phyloP scores from a whole-genome alignment of 129 eudicot species.

The Arctium minus region DNA sequence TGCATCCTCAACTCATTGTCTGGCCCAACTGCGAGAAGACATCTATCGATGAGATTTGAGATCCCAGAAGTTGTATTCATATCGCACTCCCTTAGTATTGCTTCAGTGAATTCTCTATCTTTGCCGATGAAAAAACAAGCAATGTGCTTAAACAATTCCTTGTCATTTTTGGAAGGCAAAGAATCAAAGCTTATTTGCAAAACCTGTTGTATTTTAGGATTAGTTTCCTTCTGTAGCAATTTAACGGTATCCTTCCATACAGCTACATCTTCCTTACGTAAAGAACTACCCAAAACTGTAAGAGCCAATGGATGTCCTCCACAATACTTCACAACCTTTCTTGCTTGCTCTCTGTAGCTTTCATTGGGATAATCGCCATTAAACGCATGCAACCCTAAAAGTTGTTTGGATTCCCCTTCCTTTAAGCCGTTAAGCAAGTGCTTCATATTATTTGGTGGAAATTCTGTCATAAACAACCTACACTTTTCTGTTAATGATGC shows the following conservation, averaged over 20 bases:
- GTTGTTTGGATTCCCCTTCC: background rate
- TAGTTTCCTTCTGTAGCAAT: too few relatives aligned
- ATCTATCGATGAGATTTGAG: slow-evolving; percentile 17
- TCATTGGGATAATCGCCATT: too few relatives aligned
- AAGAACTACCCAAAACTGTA: too few relatives aligned
- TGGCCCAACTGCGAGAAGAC: background rate
- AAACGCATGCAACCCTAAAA: background rate
- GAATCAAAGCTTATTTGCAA: too few relatives aligned
- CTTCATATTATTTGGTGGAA: background rate
- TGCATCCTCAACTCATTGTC: background rate
- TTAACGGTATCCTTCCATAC: too few relatives aligned
- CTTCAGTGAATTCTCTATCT: background rate
- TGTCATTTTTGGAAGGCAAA: too few relatives aligned
- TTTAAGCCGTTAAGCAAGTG: background rate
- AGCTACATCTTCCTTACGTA: too few relatives aligned
- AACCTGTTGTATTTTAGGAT: too few relatives aligned
- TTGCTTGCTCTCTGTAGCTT: too few relatives aligned
- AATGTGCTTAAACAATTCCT: too few relatives aligned
- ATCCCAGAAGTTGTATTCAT: background rate
- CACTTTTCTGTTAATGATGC: background rate
- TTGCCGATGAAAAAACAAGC: background rate
- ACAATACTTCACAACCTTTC: too few relatives aligned
- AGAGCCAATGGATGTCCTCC: too few relatives aligned
- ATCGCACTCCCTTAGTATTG: background rate
- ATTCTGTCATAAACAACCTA: background rate